Evolutionary conservation across 306 rosid species (phyloP).

Genomic region (Chamaecrista fasciculata): DNA sequence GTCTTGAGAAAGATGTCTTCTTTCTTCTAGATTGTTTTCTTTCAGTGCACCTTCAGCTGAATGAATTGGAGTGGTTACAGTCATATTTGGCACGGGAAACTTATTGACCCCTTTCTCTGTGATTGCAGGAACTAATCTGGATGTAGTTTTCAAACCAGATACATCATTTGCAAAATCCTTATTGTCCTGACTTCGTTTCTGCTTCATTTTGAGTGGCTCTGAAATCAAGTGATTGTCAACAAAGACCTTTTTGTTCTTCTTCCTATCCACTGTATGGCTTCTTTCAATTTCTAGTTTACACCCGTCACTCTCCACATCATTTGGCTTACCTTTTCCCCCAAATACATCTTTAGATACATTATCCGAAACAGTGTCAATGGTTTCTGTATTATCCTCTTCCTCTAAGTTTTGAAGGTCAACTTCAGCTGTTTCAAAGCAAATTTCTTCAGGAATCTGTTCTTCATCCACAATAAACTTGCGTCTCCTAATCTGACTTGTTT

Average conservation of each 20-base stretch:
- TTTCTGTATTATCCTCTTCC: conserved; percentile 44
- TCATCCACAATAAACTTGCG: conserved; percentile 61
- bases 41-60: conserved; percentile 39
- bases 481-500: conserved; percentile 48
- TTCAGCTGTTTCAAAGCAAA: conserved; percentile 31
- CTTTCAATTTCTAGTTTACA: conserved; percentile 45
- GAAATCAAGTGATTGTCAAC: conserved; percentile 40
- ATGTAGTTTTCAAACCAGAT: conserved; percentile 32
- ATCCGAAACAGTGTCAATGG: conserved; percentile 24
- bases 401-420: conserved; percentile 37
- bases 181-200: conserved; percentile 38
- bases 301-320: conserved; percentile 38
- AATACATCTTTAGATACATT: conserved; percentile 40
- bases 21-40: conserved; percentile 52
- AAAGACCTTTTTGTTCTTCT: conserved; percentile 54
- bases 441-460: conserved; percentile 40
- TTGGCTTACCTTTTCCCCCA: conserved; percentile 38
- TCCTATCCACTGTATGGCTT: conserved; percentile 45
- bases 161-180: conserved; percentile 34
- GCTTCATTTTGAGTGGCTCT: conserved; percentile 37
- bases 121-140: conserved; percentile 38
- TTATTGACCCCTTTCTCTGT: conserved; percentile 39
- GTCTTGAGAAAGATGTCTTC: conserved; percentile 63
- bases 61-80: conserved; percentile 40
- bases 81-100: conserved; percentile 45